Evolutionary conservation across 805 yeast species (phyloP), one percentile per base, ranked within the genome.

Genomic region (Kluyveromyces nonfermentans): DNA sequence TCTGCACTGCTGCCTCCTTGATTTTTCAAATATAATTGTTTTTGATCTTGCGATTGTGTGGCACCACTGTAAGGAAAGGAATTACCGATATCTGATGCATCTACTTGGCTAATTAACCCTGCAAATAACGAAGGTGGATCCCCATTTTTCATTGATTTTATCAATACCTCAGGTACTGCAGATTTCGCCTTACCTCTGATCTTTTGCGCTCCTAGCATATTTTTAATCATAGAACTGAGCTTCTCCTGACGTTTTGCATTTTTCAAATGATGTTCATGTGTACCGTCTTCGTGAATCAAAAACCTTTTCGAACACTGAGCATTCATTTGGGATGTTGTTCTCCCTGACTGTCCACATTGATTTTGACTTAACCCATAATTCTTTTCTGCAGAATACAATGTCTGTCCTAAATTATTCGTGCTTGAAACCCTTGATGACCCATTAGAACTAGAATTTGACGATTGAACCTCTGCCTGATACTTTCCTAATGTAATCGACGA

Each of bases 181-280:
- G 80, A 73, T 36, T 78, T 75, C 2, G 90, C 88, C 51, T 75
- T 85, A 50, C 75, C 81, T 46, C 90, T 67, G 22, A 80, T 62
- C 54, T 79, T 80, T 49, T 81, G 81, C 1, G 84, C 85, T 9
- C 86, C 88, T n/a, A 83, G 60, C 52, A 82, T 71, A 58, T 80
- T 86, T 55, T 82, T 84, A 48, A 84, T 69, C 88, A 84, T 82
- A 47, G 78, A 78, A 7, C 80, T 72, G 32, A 84, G 60, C 52
- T 83, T 84, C 56, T 84, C 94, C 60, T 84, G 90, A 52, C 94
- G 70, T 59, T 79, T 82, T 7, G 90, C 80, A 36, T 82, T 80
- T 46, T 78, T 73, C 47, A 90, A 69, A 58, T 78, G 78, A 63
- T 90, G 98, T 55, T 77, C 85, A 62, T 90, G 98, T 10, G 66